These are phyloP conservation scores for Globisporangium lucens DNA, from an alignment of 352 stramenopile genomes.

Conservation along the genomic window DNA sequence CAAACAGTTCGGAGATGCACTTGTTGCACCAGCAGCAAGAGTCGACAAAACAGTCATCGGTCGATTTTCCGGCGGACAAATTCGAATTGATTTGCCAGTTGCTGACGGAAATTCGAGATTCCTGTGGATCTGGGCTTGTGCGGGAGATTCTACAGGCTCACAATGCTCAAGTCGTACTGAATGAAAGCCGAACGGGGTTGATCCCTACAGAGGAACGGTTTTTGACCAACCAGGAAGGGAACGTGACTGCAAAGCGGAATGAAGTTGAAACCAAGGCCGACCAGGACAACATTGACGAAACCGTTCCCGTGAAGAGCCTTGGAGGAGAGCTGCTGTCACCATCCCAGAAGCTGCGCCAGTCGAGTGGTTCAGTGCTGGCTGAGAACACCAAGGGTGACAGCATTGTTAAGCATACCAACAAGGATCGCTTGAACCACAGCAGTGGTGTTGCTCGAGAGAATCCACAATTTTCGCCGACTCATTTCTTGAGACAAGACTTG, in stretches of 20 bases:
- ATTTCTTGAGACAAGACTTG: background rate
- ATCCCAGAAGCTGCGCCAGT: background rate
- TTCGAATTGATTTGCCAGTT: slow-evolving; percentile 35
- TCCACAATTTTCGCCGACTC: background rate
- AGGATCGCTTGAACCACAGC: background rate
- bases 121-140: slow-evolving; percentile 13
- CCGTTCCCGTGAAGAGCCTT: background rate
- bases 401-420: background rate
- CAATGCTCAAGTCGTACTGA: background rate
- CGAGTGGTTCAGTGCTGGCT: background rate
- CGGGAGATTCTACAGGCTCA: slow-evolving; percentile 12
- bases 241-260: background rate
- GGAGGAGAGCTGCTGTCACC: background rate
- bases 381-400: background rate
- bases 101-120: slow-evolving; percentile 35
- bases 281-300: background rate
- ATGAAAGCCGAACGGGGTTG: background rate
- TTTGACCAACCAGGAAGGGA: background rate
- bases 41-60: background rate
- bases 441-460: background rate
- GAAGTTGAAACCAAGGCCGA: background rate
- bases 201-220: background rate
- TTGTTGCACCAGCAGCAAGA: background rate
- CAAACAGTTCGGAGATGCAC: background rate
- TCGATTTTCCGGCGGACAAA: slow-evolving; percentile 25